phyloP scores from a whole-genome alignment of 805 yeast species.

The Blastobotrys peoriensis region DNA sequence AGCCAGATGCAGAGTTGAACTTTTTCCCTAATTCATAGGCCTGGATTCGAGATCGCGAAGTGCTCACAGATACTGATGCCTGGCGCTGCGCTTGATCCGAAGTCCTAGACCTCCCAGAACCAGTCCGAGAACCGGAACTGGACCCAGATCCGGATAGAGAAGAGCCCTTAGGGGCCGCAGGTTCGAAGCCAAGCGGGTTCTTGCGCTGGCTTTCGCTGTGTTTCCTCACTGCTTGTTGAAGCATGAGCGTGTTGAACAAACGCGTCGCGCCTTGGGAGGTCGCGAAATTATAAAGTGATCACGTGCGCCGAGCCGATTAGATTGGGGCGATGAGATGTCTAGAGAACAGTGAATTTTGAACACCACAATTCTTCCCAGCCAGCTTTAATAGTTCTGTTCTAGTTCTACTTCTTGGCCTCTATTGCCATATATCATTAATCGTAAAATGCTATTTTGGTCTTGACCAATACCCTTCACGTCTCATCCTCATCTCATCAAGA shows the following conservation, averaged over 20 bases:
- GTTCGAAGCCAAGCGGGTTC: too few species aligned
- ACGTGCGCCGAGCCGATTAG: not conserved
- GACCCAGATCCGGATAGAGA: too few species aligned
- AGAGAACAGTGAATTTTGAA: not conserved
- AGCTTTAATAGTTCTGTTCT: not conserved
- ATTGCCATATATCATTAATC: too few species aligned
- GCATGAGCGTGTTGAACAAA: not conserved
- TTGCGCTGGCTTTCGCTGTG: conserved; percentile 1
- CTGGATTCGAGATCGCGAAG: not conserved
- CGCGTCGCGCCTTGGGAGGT: not conserved
- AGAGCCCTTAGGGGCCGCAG: too few species aligned
- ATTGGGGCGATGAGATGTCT: not conserved
- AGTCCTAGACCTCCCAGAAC: conserved; percentile 1
- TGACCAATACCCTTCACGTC: conserved; percentile 22
- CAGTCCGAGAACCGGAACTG: too few species aligned
- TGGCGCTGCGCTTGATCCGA: not conserved
- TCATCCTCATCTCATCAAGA: conserved; percentile 19
- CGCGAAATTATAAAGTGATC: not conserved
- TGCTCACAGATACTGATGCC: not conserved
- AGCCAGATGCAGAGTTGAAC: not conserved
- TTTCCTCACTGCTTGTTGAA: not conserved
- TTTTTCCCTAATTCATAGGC: not conserved
- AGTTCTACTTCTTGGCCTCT: too few species aligned
- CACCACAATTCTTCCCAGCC: not conserved
- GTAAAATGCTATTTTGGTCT: too few species aligned